Evolutionary conservation across 176 grass and related monocot genomes (phyloP), one percentile per base, ranked within the genome.

Genomic region (Phoenix roebelenii): DNA sequence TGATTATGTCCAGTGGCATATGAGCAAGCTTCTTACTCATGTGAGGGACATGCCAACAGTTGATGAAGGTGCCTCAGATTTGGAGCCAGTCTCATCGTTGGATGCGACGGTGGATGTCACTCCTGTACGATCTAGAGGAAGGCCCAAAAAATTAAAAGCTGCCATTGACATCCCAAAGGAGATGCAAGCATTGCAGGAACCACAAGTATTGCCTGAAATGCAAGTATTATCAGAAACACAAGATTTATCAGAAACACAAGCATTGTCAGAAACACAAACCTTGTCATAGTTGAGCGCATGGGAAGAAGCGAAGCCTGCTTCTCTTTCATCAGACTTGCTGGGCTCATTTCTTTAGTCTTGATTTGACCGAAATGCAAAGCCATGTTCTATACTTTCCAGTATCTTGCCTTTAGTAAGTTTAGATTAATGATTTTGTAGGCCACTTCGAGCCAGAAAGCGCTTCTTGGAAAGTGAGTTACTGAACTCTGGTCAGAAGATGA

Each of bases 1-100:
- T 28, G 61, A 68, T 63, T 73, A 77, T 59, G 69, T 59, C 23
- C 74, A 78, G 35, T 78, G 30, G 57, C 64, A 77, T 67, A 66
- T 83, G 74, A 78, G 48, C 58, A 67, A 77, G 51, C 50, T 83
- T 74, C 72, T 83, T 59, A 68, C 64, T 30, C 62, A 74, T 72
- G 64, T 83, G 17, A 73, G 80, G 25, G 64, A 73, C 22, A 78
- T 83, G 80, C 69, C 74, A 26, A 68, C 63, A 16, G 22, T 60
- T 19, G 69, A 74, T 58, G 80, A 83, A 68, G 60, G 50, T 49
- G 19, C 53, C 23, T 70, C 72, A 15, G 72, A 82, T 70, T 23
- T 22, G 60, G 79, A 70, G 54, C 60, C 32, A 10, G n/a, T 10
- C 29, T 54, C 66, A n/a, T 55, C 79, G 29, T 51, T 72, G 23